Conservation (phyloP, 1,139 yeast species). For the Debaryomyces sp. region DNA sequence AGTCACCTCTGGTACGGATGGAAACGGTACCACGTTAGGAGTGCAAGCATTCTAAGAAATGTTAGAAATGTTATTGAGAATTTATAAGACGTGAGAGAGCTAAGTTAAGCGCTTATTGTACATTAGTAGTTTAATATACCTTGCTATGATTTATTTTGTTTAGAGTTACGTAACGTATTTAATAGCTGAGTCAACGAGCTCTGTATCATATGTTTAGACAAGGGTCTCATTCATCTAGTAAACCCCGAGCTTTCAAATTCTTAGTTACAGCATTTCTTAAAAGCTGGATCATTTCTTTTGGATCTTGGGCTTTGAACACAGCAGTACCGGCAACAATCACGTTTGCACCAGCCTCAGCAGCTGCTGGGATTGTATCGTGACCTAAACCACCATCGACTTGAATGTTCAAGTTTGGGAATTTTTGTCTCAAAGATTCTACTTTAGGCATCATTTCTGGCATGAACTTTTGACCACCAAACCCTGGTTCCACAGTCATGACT, state of each 20-base stretch:
- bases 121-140: conserved; percentile 4
- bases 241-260: conserved; percentile 31
- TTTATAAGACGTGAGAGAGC: neutral
- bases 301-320: conserved; percentile 82
- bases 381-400: conserved; percentile 98
- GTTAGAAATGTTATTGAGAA: neutral
- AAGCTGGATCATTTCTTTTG: conserved; percentile 67
- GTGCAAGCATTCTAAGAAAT: conserved; percentile 54
- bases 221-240: conserved; percentile 16
- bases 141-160: conserved; percentile 4
- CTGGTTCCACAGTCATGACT: conserved; percentile 98
- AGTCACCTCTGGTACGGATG: conserved; percentile 55
- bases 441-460: conserved; percentile 97
- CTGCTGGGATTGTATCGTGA: conserved; percentile 75
- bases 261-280: conserved; percentile 63
- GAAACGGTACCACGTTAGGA: conserved; percentile 86
- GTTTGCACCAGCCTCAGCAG: conserved; percentile 95
- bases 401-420: conserved; percentile 78
- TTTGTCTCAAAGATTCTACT: conserved; percentile 72
- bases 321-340: conserved; percentile 98
- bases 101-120: conserved; percentile 1
- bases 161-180: conserved; percentile 1
- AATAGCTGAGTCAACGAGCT: neutral
- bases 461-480: conserved; percentile 97
- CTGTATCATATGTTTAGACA: neutral